A percentile compares a stretch with the other conserved stretches of the same genome.
Evolutionary conservation across 441 rosid genomes (phyloP).

Genomic region (Geranium incanum): DNA sequence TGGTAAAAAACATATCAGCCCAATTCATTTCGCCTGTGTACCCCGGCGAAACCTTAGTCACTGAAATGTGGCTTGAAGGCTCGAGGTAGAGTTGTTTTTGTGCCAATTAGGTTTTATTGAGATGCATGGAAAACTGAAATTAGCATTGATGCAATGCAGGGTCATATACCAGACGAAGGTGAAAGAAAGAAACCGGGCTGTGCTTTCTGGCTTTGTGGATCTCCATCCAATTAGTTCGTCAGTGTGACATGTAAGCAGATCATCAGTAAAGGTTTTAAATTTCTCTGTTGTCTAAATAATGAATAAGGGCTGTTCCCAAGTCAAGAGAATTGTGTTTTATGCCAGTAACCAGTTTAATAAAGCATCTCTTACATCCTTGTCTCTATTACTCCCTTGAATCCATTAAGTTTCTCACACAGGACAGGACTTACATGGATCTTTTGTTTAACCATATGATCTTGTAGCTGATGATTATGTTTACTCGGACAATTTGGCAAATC

Average conservation of each 20-base stretch:
- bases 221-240: slow-evolving; percentile 46
- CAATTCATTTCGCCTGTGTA: slow-evolving; percentile 70
- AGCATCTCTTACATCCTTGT: no score
- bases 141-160: slow-evolving; percentile 33
- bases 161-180: slow-evolving; percentile 59
- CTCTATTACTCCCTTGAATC: no score
- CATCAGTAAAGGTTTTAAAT: background rate
- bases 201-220: slow-evolving; percentile 68
- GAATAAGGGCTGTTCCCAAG: no score
- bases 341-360: no score
- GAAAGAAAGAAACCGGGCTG: slow-evolving; percentile 61
- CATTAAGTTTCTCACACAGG: no score
- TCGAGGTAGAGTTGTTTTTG: slow-evolving; percentile 41
- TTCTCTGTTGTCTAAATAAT: background rate
- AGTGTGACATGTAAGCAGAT: slow-evolving; percentile 26
- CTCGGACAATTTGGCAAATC: no score
- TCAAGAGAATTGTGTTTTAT: no score
- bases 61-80: slow-evolving; percentile 84
- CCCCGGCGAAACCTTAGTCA: slow-evolving; percentile 72
- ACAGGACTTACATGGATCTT: no score
- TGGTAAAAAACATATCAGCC: slow-evolving; percentile 57
- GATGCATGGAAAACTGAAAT: slow-evolving; percentile 14
- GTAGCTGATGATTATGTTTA: no score
- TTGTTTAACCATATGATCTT: no score
- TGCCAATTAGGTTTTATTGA: background rate